Evolutionary conservation across 129 eudicot genomes (phyloP).

Genomic region (Helianthus tuberosus): DNA sequence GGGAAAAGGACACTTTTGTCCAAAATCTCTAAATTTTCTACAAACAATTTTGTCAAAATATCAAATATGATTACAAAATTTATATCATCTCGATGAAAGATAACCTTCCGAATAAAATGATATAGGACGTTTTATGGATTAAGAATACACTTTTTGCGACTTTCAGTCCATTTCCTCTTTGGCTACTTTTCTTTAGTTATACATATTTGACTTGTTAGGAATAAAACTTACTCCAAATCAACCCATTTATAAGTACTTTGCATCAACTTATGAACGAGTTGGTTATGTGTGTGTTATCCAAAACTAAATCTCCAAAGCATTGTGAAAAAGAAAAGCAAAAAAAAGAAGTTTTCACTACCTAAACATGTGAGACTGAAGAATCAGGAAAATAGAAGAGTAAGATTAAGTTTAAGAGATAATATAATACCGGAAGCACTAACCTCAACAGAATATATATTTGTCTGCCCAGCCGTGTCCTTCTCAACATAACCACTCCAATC

Average conservation of each 20-base stretch:
- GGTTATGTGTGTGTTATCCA: neutral
- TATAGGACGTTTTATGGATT: neutral
- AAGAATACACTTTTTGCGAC: neutral
- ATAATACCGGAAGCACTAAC: conserved; percentile 41
- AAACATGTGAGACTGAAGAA: neutral
- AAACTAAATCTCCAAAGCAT: neutral
- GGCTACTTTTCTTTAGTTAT: neutral
- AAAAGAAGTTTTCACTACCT: neutral
- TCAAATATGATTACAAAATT: neutral
- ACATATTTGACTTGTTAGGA: neutral
- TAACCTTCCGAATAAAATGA: neutral
- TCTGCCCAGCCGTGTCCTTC: conserved; percentile 99
- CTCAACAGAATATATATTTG: conserved; percentile 97
- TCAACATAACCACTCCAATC: conserved; percentile 95
- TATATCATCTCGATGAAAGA: neutral
- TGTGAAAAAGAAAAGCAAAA: neutral
- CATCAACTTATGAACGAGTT: neutral
- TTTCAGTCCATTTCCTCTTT: neutral
- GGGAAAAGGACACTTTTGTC: neutral
- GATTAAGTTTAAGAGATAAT: neutral
- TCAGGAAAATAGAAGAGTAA: neutral
- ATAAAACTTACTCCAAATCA: neutral
- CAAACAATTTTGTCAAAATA: neutral
- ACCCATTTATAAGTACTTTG: conserved; percentile 1
- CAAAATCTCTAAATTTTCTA: neutral